Base-by-base conservation (phyloP, 192 early-diverging fungal genomes). In the Entomortierella parvispora region DNA sequence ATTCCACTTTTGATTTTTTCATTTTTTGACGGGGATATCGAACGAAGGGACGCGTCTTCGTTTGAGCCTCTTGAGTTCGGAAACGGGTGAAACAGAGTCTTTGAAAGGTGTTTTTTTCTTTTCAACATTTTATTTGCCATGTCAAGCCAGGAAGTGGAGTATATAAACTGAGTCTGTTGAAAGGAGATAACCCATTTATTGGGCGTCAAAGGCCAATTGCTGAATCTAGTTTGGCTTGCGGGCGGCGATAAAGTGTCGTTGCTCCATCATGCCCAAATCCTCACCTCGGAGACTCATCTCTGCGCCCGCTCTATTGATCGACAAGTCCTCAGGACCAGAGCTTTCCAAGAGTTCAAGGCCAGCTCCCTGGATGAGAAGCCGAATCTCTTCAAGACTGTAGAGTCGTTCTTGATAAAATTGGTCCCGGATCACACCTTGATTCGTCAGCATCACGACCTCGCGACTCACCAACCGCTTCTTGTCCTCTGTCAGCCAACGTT, bases 241-340 rank as follows among this genome's bases (percentile, higher is more conserved):
- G 32, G 49, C 65, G 33, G 55, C 43, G 23, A 67, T 23, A 25
- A 67, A 58, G 5, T 58, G 18, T 18, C 72, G 75, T 52, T 86
- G 84, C 23, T 79, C 87, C 86, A 88, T 88, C 86, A 89, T 89
- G 4, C 88, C 88, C 44, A 87, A 57, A 61, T 89, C 88, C 57
- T 89, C 85, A 31, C 83, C 66, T 15, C 88, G 71, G 51, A 88
- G 86, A 62, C 80, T 82, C 45, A 89, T 56, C 20, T 86, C 75
- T 26, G 79, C 77, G 18, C 80, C 85, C 4, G 43, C 25, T 10
- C 20, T 67, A 37, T 44, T 44, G n/a, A 34, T 32, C 54, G 34
- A 56, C 31, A 34, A 20, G n/a, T 25, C 17, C 18, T 20, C 32
- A 50, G 1, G 28, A 3, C 20, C 34, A 3, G 18, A 28, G 22